Conservation (phyloP, 2,329 filamentous ascomycete species). For the Scytalidium lignicola region DNA sequence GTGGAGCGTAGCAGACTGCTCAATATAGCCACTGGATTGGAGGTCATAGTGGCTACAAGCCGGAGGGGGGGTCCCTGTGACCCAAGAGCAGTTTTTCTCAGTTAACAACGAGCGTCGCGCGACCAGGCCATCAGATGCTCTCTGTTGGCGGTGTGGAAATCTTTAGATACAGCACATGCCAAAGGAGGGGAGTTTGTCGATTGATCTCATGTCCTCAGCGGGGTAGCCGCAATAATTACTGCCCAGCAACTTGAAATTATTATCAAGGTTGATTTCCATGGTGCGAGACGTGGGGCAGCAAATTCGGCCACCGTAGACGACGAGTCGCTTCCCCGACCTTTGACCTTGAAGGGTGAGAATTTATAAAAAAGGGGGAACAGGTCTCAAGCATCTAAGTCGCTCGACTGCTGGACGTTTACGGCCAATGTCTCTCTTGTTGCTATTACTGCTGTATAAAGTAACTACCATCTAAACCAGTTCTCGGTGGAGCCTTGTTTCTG, state of each 20-base stretch:
- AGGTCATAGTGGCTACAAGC: constrained; percentile 18
- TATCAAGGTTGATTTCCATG: neutral
- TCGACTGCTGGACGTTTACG: too few relatives aligned
- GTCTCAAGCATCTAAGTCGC: too few relatives aligned
- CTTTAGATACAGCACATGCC: neutral
- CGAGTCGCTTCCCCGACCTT: too few relatives aligned
- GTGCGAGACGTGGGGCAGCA: neutral
- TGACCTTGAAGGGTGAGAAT: too few relatives aligned
- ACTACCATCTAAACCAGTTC: too few relatives aligned
- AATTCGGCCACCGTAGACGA: neutral
- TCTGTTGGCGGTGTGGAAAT: neutral
- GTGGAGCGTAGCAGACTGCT: constrained; percentile 41
- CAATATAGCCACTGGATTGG: constrained; percentile 26
- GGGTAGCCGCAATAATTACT: neutral
- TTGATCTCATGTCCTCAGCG: neutral
- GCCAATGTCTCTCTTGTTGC: too few relatives aligned
- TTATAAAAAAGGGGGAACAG: too few relatives aligned
- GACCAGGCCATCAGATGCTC: neutral
- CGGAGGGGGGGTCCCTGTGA: too few relatives aligned
- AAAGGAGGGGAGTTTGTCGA: neutral
- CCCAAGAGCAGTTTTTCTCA: neutral
- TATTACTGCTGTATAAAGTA: too few relatives aligned
- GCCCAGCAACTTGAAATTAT: neutral
- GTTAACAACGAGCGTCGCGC: neutral
- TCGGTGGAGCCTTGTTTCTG: too few relatives aligned